phyloP scores from a whole-genome alignment of 2,329 filamentous ascomycete genomes.

The Nemania sp. region DNA sequence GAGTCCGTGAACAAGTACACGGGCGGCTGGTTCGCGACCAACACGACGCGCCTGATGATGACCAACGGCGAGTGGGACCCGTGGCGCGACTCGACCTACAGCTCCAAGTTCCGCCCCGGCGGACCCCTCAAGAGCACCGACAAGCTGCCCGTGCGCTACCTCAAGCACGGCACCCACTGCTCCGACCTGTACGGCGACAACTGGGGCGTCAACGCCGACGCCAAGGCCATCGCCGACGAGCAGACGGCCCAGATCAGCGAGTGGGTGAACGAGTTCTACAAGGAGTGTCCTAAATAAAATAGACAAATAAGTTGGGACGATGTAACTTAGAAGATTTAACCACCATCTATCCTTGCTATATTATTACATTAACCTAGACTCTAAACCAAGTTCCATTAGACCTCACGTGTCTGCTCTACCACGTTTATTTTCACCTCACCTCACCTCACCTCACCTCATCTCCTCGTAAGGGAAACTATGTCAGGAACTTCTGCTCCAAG shows the following conservation, averaged over 20 bases:
- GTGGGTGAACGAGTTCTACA: slow-evolving; percentile 59
- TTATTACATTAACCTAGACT: not conserved
- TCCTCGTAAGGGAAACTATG: no score
- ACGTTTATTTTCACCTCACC: no score
- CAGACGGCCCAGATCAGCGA: slow-evolving; percentile 55
- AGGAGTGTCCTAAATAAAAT: slow-evolving; percentile 25
- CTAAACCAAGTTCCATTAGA: not conserved
- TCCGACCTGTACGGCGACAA: slow-evolving; percentile 50
- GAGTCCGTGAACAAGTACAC: slow-evolving; percentile 44
- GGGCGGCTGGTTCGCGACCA: slow-evolving; percentile 49
- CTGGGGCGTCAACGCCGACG: slow-evolving; percentile 54
- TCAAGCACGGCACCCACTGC: slow-evolving; percentile 46
- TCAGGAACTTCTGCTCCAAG: no score
- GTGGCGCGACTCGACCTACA: slow-evolving; percentile 47
- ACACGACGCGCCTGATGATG: slow-evolving; percentile 46
- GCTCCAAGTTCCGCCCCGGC: slow-evolving; percentile 44
- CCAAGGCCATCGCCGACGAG: slow-evolving; percentile 54
- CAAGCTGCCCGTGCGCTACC: slow-evolving; percentile 41
- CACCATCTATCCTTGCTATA: no score
- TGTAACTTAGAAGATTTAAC: not conserved
- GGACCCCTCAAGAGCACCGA: slow-evolving; percentile 44
- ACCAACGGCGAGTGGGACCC: slow-evolving; percentile 49
- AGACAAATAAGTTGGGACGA: not conserved
- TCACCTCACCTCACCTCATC: no score
- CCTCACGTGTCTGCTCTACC: not conserved